A percentile compares a stretch with the other conserved stretches of the same genome.
Conservation (phyloP, 2,329 filamentous ascomycete species). For the Parasarocladium wereldwijsianum region DNA sequence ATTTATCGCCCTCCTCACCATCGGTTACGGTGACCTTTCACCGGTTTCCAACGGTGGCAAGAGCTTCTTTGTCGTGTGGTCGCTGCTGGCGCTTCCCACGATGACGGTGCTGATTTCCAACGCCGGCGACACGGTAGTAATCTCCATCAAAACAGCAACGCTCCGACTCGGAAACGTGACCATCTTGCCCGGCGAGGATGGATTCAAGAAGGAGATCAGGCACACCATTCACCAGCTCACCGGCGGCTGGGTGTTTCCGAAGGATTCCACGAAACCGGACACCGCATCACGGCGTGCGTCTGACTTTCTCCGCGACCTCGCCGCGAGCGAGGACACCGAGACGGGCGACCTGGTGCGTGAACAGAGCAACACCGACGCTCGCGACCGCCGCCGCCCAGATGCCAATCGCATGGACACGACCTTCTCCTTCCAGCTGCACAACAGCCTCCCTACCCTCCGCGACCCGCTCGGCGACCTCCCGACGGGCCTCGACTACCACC, state of each 20-base stretch:
- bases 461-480: constrained; percentile 24
- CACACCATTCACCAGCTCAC: constrained; percentile 26
- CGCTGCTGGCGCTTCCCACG: constrained; percentile 68
- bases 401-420: not conserved
- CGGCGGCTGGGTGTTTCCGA: constrained; percentile 24
- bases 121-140: constrained; percentile 72
- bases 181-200: constrained; percentile 42
- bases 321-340: not conserved
- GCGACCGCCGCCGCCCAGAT: constrained; percentile 1
- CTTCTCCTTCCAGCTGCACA: constrained; percentile 4
- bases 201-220: constrained; percentile 30
- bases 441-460: constrained; percentile 16
- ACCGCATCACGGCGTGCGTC: constrained; percentile 1
- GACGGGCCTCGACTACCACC: constrained; percentile 34
- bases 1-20: constrained; percentile 69
- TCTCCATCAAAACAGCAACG: constrained; percentile 38
- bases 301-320: constrained; percentile 1
- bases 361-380: not conserved
- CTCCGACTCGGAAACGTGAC: constrained; percentile 42
- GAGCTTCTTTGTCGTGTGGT: constrained; percentile 91
- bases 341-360: constrained; percentile 3
- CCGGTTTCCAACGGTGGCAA: constrained; percentile 66
- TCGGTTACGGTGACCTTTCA: constrained; percentile 72
- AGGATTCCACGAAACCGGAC: constrained; percentile 5
- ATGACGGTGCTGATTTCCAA: constrained; percentile 79